Evolutionary conservation across 108 stramenopile genomes (phyloP).

Genomic region (Fragilaria radians): DNA sequence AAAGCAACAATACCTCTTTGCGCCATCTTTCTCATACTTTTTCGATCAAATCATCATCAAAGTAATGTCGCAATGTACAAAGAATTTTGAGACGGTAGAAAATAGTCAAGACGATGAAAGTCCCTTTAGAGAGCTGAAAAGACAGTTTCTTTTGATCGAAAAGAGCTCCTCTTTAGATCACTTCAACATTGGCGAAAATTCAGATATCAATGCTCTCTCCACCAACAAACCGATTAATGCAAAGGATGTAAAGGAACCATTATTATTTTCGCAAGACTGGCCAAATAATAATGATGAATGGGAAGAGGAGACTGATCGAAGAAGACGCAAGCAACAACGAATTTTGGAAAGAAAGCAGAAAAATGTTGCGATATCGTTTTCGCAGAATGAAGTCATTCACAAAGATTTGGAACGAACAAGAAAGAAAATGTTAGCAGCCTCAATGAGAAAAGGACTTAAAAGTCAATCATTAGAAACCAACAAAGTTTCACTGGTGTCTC

Average conservation of each 20-base stretch:
- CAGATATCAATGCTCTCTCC: background rate
- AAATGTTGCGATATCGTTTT: background rate
- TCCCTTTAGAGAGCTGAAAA: background rate
- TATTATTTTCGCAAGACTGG: background rate
- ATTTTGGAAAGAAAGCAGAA: background rate
- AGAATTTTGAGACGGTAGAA: too few relatives aligned
- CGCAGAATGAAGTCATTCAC: background rate
- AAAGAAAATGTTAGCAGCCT: too few relatives aligned
- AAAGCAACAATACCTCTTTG: too few relatives aligned
- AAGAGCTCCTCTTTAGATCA: too few relatives aligned
- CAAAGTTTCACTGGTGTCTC: background rate
- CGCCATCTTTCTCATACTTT: too few relatives aligned
- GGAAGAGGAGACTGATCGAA: background rate
- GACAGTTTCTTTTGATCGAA: too few relatives aligned
- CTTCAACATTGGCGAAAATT: background rate
- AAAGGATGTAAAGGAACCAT: background rate
- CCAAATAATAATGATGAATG: background rate
- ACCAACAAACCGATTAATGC: background rate
- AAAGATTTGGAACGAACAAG: background rate
- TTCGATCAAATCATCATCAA: too few relatives aligned
- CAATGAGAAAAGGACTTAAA: too few relatives aligned
- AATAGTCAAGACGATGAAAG: background rate
- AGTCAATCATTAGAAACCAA: background rate
- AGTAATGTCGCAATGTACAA: too few relatives aligned
- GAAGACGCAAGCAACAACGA: background rate